Base-by-base conservation (phyloP, 2,329 filamentous ascomycete genomes). In the Apiospora hydei region DNA sequence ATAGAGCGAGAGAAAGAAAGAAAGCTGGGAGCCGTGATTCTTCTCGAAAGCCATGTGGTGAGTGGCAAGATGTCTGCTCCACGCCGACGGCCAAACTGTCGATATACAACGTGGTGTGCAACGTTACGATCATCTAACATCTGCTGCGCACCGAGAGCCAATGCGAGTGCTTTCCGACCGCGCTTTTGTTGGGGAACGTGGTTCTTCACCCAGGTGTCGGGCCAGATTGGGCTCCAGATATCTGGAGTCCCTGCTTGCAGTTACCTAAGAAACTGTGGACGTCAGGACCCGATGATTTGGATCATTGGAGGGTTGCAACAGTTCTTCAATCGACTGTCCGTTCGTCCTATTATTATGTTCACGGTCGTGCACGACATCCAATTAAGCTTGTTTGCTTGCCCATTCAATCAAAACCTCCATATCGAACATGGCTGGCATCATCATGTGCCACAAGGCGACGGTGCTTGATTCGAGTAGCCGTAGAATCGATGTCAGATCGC, bases 371-470 rank as follows among this genome's bases (percentile, higher is more conserved):
- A 38, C 30, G 30, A 61, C 53, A 61, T 61, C 14, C 30, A 61
- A n/a, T 38, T 61, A 61, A 61, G 53, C 53, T 61, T 61, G 53
- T 64, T 64, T 64, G 57, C 57, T n/a, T 64, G 18, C 38, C 41
- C 57, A n/a, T 64, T 64, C 57, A n/a, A n/a, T 41, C 57, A 64
- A 6, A 38, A n/a, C 30, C 41, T 41, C 18, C 18, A 51, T 24
- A 38, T 41, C 4, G 18, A 21, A 8, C 57, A 38, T 64, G 30
- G 57, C 57, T 41, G 34, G 57, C 57, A 41, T n/a, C 57, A 41
- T n/a, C 57, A 41, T 38, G 57, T 64, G 57, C 57, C 34, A 64
- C 57, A 8, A 41, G 30, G 41, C 21, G 57, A n/a, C 34, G 21
- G 57, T 14, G 21, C 16, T 41, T 41, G 34, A 41, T 64, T 41